Evolutionary conservation across 2,329 filamentous ascomycete genomes (phyloP), one percentile per base, ranked within the genome.

Genomic region (Zymoseptoria passerinii): DNA sequence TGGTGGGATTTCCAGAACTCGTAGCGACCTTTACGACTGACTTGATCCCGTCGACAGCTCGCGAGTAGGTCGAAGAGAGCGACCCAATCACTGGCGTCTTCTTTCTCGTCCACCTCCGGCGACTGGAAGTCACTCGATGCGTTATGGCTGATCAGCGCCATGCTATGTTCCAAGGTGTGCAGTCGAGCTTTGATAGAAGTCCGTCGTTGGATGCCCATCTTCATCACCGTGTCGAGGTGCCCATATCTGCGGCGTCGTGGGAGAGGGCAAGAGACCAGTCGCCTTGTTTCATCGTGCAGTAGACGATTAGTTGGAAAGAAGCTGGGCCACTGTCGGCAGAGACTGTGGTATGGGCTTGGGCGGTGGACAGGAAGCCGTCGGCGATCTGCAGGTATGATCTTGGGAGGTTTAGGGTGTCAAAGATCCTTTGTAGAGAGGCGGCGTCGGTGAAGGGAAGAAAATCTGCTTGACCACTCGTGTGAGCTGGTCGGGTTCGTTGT

Each of bases 221-320:
- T n/a, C n/a, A n/a, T n/a, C n/a, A n/a, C n/a, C n/a, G n/a, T n/a
- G n/a, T n/a, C n/a, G n/a, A n/a, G 0, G 63, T 65, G 2, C 52
- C 35, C 8, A 18, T 44, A 3, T 50, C 59, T 13, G 23, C 10
- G 2, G 53, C 58, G 9, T 53, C 35, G 52, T 65, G 63, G 4
- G 62, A 61, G 1, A 65, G 13, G 19, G 60, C 63, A n/a, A 65
- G 35, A 1, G 60, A 57, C 63, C 63, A 64, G 52, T 65, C 62
- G n/a, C 63, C 63, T 56, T 62, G 60, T 50, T 58, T 63, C 16
- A 54, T 58, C 2, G 60, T 28, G 49, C 55, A 64, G 40, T 65
- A 56, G 7, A 53, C 58, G 9, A 61, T 53, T 6, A 64, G n/a
- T 18, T 63, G 61, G 49, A 55, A 62, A 2, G 54, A 20, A 4